Conservation (phyloP, 2,329 filamentous ascomycete species). For the Pezicula rhizophila region DNA sequence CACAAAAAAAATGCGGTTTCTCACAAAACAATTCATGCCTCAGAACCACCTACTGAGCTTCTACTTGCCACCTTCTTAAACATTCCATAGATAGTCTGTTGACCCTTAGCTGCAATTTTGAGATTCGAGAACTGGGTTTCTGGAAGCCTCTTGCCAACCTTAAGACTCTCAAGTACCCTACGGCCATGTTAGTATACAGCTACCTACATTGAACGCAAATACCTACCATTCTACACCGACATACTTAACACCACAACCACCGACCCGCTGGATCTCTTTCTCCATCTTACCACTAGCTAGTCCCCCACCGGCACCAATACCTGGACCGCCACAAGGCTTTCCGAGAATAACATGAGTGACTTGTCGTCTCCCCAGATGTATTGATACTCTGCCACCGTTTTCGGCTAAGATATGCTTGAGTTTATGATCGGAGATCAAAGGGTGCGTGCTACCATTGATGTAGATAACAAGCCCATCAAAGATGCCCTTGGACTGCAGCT, state of each 20-base stretch:
- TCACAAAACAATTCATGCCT: too few species aligned
- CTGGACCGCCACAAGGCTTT: slow-evolving; percentile 38
- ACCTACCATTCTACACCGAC: slow-evolving; percentile 73
- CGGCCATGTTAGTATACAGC: slow-evolving; percentile 3
- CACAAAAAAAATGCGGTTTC: too few species aligned
- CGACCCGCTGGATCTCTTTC: slow-evolving; percentile 63
- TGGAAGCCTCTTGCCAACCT: slow-evolving; percentile 64
- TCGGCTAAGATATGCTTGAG: slow-evolving; percentile 71
- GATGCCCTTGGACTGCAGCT: slow-evolving; percentile 34
- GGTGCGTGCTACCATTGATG: slow-evolving; percentile 81
- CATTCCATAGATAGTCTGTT: slow-evolving; percentile 57
- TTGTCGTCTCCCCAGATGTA: slow-evolving; percentile 62
- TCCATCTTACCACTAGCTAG: slow-evolving; percentile 74
- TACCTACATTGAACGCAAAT: not conserved
- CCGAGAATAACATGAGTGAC: slow-evolving; percentile 87
- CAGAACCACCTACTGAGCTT: not conserved
- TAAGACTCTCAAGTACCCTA: slow-evolving; percentile 80
- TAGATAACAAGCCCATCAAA: slow-evolving; percentile 72
- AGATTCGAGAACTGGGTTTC: slow-evolving; percentile 67
- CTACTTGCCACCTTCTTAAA: slow-evolving; percentile 27
- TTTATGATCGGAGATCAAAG: slow-evolving; percentile 76
- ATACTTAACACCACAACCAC: slow-evolving; percentile 69
- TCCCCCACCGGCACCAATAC: slow-evolving; percentile 62
- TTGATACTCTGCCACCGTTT: slow-evolving; percentile 67
- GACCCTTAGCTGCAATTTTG: slow-evolving; percentile 54